Base-by-base conservation (phyloP, 2,329 filamentous ascomycete species). In the Fusarium armeniacum region DNA sequence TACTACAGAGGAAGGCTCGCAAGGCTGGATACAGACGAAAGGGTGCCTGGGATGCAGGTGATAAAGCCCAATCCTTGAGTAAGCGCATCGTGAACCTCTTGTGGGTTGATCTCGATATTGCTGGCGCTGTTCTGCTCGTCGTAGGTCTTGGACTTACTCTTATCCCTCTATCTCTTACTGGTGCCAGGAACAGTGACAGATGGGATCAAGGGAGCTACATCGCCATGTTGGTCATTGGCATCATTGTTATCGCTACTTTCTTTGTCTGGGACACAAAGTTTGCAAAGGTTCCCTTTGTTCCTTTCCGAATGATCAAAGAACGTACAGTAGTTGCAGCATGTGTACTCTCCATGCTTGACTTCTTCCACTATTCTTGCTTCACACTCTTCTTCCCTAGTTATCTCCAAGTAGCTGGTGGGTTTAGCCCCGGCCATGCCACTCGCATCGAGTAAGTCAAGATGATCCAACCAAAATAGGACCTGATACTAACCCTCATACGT, bases 301-400 rank as follows among this genome's bases (percentile, higher is more conserved):
- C 81, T 0, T 78, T 80, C 43, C 75, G 77, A 1, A 78, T 82
- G 74, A 71, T 81, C 54, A 77, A 81, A 58, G 69, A 82, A 52
- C 74, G 76, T 15, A 83, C 81, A 3, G 77, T 82, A 10, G 72
- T 81, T 13, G 79, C 78, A 0, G 81, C 81, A 2, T 81, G 80
- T 36, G 35, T 78, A 2, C 59, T 81, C 3, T 78, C 75, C 8
- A 75, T 79, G 28, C 72, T 82, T 2, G 80, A 82, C 45, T 78
- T 78, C 22, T 77, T 79, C 32, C 74, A 80, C 15, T 80, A 82
- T 51, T 78, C 78, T 3, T 70, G 78, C 32, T 82, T 81, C 56
- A 78, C 78, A 1, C 72, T 80, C 2, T 81, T 82, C 66, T 81
- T 81, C 47, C 78, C 79, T 0, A 82, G 80, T 44, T 82, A 80